Percentiles rank a stretch among this genome's conserved stretches.
These are phyloP conservation scores for Eucalyptus camaldulensis DNA, from an alignment of 345 rosid species.

Conservation along the genomic window DNA sequence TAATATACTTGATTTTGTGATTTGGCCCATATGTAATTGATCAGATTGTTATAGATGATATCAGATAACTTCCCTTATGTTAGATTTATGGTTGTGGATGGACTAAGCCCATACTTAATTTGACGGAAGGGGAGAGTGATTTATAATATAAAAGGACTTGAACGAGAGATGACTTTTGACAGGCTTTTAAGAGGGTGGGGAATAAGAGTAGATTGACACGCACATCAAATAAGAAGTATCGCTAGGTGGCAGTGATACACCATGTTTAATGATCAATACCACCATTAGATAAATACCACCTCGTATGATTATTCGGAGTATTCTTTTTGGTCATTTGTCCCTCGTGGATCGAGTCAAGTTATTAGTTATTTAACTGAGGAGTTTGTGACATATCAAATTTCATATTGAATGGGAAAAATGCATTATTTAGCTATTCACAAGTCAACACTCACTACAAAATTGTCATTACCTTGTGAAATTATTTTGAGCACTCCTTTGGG, in stretches of 20 bases:
- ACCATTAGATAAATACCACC: neutral
- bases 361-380: neutral
- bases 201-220: fast-evolving
- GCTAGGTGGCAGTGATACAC: neutral
- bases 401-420: neutral
- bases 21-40: neutral
- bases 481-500: neutral
- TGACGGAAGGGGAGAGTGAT: fast-evolving
- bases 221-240: neutral
- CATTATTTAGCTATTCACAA: neutral
- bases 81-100: neutral
- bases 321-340: neutral
- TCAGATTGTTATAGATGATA: neutral
- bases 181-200: neutral
- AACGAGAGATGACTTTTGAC: neutral
- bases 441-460: neutral
- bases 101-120: neutral
- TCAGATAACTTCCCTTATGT: neutral
- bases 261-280: neutral
- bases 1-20: neutral
- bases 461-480: neutral
- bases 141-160: neutral
- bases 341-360: neutral
- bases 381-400: neutral
- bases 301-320: fast-evolving